Conservation (phyloP, 1,284 basidiomycete species). For the Ustilago xerochloae region DNA sequence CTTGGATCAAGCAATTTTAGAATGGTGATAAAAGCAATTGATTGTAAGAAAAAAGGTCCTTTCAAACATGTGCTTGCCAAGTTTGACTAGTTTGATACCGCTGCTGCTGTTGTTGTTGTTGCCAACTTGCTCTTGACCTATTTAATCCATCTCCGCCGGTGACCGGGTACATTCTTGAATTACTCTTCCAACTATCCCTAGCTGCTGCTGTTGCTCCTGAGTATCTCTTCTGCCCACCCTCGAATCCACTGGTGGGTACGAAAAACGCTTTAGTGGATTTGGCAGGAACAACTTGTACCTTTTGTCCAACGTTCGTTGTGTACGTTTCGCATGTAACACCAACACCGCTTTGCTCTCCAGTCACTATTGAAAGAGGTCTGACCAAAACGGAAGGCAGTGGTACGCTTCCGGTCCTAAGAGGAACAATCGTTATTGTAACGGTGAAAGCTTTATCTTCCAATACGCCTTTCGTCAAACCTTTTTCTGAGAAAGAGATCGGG, state of each 20-base stretch:
- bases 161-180: background rate
- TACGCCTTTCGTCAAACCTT: too few species aligned
- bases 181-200: constrained; percentile 15
- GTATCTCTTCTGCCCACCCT: background rate
- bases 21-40: background rate
- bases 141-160: constrained; percentile 4
- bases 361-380: background rate
- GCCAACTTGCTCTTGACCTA: background rate
- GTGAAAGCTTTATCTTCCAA: background rate
- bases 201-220: background rate
- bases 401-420: constrained; percentile 42
- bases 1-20: background rate
- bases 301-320: constrained; percentile 32
- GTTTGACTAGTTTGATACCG: background rate
- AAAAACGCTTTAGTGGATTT: constrained; percentile 27
- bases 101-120: constrained; percentile 1
- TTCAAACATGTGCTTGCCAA: constrained; percentile 5
- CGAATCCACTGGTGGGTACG: constrained; percentile 8
- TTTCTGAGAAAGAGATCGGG: background rate
- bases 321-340: constrained; percentile 51
- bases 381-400: constrained; percentile 7
- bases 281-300: constrained; percentile 37
- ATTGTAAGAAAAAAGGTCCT: too few species aligned
- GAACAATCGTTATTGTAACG: constrained; percentile 43
- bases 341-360: background rate